Conservation (phyloP, 2,329 filamentous ascomycete genomes). For the Zymoseptoria crescenta region DNA sequence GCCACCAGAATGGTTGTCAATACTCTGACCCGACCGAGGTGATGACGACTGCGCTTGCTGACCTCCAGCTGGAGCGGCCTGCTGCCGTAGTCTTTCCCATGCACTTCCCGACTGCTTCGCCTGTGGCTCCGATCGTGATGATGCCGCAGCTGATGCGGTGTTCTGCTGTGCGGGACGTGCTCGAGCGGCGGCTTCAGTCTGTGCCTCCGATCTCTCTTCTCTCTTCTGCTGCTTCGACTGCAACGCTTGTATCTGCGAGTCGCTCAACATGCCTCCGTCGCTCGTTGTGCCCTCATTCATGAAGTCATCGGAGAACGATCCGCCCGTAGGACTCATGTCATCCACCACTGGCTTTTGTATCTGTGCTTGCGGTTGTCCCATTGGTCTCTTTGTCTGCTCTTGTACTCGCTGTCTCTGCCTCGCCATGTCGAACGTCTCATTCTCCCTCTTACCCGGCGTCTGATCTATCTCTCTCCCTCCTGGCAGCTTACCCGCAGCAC, state of each 20-base stretch:
- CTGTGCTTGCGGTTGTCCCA: constrained; percentile 1
- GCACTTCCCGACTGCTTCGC: constrained; percentile 28
- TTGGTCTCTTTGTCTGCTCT: constrained; percentile 3
- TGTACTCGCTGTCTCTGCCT: constrained; percentile 23
- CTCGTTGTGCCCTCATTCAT: constrained; percentile 18
- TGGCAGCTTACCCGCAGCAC: constrained; percentile 13
- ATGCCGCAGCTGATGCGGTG: neutral
- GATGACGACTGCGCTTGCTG: constrained; percentile 13
- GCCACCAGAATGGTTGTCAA: constrained; percentile 21
- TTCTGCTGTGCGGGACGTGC: constrained; percentile 11
- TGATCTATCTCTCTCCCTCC: constrained; percentile 15
- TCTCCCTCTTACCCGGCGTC: constrained; percentile 14
- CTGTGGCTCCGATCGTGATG: neutral
- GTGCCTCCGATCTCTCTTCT: constrained; percentile 33
- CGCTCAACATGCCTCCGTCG: constrained; percentile 25
- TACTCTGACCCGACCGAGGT: constrained; percentile 12
- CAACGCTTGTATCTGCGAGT: constrained; percentile 21
- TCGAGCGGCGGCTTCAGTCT: constrained; percentile 16
- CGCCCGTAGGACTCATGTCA: constrained; percentile 36
- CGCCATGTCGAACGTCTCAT: constrained; percentile 26
- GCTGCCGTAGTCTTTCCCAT: constrained; percentile 39
- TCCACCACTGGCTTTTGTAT: constrained; percentile 19
- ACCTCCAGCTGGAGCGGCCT: constrained; percentile 16
- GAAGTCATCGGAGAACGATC: constrained; percentile 27
- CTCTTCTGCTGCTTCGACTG: constrained; percentile 2